These are phyloP conservation scores for Tulasnella sp. DNA, from an alignment of 768 basidiomycete genomes.

Conservation along the genomic window DNA sequence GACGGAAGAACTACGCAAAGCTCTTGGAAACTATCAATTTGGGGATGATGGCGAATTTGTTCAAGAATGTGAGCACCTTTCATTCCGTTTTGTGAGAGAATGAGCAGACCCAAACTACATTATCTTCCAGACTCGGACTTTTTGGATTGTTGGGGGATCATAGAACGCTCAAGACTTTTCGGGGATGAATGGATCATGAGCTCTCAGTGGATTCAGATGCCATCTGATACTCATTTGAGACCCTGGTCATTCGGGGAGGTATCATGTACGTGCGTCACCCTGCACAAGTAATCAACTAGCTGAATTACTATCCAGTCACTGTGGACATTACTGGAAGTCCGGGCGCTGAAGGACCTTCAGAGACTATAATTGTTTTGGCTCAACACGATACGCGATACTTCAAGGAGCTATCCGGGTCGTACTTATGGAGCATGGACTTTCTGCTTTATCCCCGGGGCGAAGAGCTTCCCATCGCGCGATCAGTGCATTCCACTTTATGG, in stretches of 20 bases:
- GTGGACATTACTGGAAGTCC: slow-evolving; percentile 49
- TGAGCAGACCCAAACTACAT: too few species aligned
- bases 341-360: slow-evolving; percentile 40
- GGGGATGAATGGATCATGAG: slow-evolving; percentile 48
- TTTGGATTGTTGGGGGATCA: slow-evolving; percentile 39
- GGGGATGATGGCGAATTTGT: slow-evolving; percentile 25
- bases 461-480: neutral
- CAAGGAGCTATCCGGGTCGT: slow-evolving; percentile 44
- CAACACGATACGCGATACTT: slow-evolving; percentile 51
- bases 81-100: neutral
- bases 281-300: neutral
- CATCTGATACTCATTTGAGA: slow-evolving; percentile 34
- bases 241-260: slow-evolving; percentile 56
- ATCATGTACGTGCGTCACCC: slow-evolving; percentile 41
- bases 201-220: slow-evolving; percentile 49
- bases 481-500: slow-evolving; percentile 30
- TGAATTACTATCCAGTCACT: slow-evolving; percentile 39
- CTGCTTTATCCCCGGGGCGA: slow-evolving; percentile 42
- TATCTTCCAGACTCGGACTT: slow-evolving; percentile 29
- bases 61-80: slow-evolving; percentile 1
- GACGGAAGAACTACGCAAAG: neutral
- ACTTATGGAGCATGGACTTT: slow-evolving; percentile 50
- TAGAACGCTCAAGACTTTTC: slow-evolving; percentile 48
- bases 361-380: slow-evolving; percentile 50
- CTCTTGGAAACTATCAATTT: slow-evolving; percentile 9